phyloP scores from a whole-genome alignment of 78 protist genomes.

The Dictyostelium discoideum region DNA sequence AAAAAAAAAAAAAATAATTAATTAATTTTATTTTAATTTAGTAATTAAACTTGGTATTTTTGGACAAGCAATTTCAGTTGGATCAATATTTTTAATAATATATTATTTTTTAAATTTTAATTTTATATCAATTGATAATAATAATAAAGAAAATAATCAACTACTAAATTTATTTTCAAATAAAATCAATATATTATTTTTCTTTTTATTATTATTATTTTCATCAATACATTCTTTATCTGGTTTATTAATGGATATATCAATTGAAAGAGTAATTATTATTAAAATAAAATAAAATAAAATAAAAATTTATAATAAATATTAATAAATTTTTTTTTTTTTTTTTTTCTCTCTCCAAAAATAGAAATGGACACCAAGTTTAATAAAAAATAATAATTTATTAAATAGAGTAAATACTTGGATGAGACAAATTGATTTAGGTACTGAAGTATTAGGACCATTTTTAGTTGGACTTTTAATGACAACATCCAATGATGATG shows the following conservation, averaged over 20 bases:
- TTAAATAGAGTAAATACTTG: neutral
- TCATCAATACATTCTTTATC: slow-evolving; percentile 23
- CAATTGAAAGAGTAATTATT: slow-evolving; percentile 43
- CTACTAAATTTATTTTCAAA: neutral
- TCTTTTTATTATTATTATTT: slow-evolving; percentile 6
- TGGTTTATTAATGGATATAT: slow-evolving; percentile 41
- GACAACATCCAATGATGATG: neutral
- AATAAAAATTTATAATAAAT: neutral
- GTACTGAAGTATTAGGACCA: slow-evolving; percentile 54
- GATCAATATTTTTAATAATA: neutral
- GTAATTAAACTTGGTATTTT: slow-evolving; percentile 26
- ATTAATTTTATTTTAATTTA: too few relatives aligned
- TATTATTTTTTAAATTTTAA: neutral
- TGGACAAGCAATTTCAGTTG: slow-evolving; percentile 30
- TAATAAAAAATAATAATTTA: slow-evolving; percentile 1
- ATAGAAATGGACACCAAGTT: slow-evolving; percentile 49
- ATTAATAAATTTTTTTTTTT: neutral
- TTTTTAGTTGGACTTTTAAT: slow-evolving; percentile 26
- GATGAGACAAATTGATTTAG: slow-evolving; percentile 59
- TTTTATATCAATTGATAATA: neutral
- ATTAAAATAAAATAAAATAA: neutral
- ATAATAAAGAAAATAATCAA: neutral
- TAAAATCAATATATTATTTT: neutral
- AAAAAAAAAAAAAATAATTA: too few relatives aligned
- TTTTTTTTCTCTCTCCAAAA: too few relatives aligned